phyloP scores from a whole-genome alignment of 169 alveolate species.

The Fabrea salina region DNA sequence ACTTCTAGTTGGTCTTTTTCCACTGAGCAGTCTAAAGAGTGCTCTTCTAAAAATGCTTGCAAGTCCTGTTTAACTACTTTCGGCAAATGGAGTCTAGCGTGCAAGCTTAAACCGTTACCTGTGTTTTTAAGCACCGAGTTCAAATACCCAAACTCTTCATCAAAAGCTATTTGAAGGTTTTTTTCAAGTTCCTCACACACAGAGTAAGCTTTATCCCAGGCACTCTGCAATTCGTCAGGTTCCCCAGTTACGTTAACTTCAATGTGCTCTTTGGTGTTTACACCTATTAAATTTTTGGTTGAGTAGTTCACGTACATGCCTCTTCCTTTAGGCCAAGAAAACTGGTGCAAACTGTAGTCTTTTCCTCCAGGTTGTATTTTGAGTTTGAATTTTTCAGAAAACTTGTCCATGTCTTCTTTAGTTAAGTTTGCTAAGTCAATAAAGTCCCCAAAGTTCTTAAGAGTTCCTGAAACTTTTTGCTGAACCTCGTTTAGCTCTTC shows the following conservation, averaged over 20 bases:
- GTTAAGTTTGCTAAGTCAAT: too few species aligned
- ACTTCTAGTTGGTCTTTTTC: not conserved
- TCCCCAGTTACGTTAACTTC: not conserved
- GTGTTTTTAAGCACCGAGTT: not conserved
- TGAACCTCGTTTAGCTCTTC: too few species aligned
- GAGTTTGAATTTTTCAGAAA: too few species aligned
- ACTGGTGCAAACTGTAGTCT: too few species aligned
- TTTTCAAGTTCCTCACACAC: not conserved
- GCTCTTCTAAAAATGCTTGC: not conserved
- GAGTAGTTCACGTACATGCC: not conserved
- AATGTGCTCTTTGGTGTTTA: not conserved
- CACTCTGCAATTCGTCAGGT: not conserved
- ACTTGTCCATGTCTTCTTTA: too few species aligned
- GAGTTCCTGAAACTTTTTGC: too few species aligned
- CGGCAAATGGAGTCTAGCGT: not conserved
- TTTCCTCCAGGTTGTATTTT: too few species aligned
- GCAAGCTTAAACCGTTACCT: not conserved
- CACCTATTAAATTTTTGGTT: not conserved
- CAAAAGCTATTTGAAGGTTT: not conserved
- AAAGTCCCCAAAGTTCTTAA: too few species aligned
- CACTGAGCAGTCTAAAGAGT: not conserved
- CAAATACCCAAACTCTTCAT: not conserved
- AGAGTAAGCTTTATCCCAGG: not conserved
- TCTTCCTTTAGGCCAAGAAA: conserved; percentile 5
- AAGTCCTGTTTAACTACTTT: not conserved